Base-by-base conservation (phyloP, 2,329 filamentous ascomycete genomes). In the Fonsecaea pedrosoi region DNA sequence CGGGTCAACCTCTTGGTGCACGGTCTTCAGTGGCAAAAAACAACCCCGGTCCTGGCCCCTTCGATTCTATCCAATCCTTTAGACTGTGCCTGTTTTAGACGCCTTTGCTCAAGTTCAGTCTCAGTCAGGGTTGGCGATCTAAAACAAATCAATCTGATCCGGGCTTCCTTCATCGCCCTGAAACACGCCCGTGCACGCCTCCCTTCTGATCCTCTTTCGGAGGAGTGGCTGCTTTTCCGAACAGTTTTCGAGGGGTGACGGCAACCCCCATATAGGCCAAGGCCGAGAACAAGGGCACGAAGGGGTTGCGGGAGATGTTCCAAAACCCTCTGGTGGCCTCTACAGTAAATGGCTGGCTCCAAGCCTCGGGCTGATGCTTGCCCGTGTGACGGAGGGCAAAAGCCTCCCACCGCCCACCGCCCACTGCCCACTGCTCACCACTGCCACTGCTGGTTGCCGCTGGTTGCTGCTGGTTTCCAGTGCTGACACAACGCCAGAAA, bases 401-500 rank as follows among this genome's bases (percentile, higher is more conserved):
- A n/a, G 25, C 37, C 54, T 55, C 45, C 56, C 45, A 15, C 53
- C 35, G 64, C 64, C 42, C 25, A 25, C 25, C 3, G 25, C 25
- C 25, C 25, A 25, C 25, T 25, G 2, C 25, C 25, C 25, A 25
- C 25, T 25, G 25, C 25, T 3, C 25, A 25, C 25, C 25, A 25
- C 25, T 25, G 25, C 25, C 25, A 25, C 25, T 25, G 25, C 25
- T 25, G 25, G 21, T 25, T 25, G n/a, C n/a, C n/a, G 21, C 21
- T 25, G 21, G 25, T 25, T 25, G 25, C 25, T 25, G 25, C 25
- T 25, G 25, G 25, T 48, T 60, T 38, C 60, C 62, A 38, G 62
- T 59, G 66, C 62, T 68, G 66, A 68, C 66, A 65, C 58, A 64
- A 58, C 55, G 37, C 57, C 61, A 62, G 62, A 62, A 68, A 62